These are phyloP conservation scores for Candida argentea DNA, from an alignment of 805 yeast genomes.

Conservation along the genomic window DNA sequence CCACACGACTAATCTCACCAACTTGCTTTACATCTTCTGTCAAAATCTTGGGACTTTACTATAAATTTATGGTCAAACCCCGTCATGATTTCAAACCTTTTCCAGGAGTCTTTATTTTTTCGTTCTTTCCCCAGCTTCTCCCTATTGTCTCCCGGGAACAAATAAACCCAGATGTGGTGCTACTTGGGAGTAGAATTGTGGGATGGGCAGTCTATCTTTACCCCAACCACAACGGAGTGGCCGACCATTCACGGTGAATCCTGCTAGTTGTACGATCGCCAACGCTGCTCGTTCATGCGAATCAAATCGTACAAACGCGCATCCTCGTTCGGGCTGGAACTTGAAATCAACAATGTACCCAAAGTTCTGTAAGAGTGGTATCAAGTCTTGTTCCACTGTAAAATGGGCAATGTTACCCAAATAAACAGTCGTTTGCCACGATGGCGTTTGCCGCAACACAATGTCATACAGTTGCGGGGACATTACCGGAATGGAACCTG, in stretches of 20 bases:
- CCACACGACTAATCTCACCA: no score
- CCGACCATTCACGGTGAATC: constrained; percentile 65
- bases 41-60: no score
- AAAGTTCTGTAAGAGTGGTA: constrained; percentile 66
- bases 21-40: no score
- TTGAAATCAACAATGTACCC: constrained; percentile 78
- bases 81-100: no score
- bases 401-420: constrained; percentile 77
- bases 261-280: constrained; percentile 71
- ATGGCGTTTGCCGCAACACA: constrained; percentile 69
- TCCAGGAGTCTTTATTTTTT: no score
- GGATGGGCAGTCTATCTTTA: constrained; percentile 36
- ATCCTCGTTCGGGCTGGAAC: constrained; percentile 71
- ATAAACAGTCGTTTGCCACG: constrained; percentile 79
- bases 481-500: constrained; percentile 17
- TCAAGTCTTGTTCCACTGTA: constrained; percentile 61
- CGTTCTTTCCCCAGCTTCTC: no score
- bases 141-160: no score
- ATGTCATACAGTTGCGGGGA: constrained; percentile 56
- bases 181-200: constrained; percentile 17
- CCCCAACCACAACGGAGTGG: constrained; percentile 86
- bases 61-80: no score
- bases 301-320: constrained; percentile 83
- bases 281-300: constrained; percentile 83
- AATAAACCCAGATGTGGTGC: no score